Base-by-base conservation (phyloP, 805 yeast genomes). In the Jamesozyma jinghongensis region DNA sequence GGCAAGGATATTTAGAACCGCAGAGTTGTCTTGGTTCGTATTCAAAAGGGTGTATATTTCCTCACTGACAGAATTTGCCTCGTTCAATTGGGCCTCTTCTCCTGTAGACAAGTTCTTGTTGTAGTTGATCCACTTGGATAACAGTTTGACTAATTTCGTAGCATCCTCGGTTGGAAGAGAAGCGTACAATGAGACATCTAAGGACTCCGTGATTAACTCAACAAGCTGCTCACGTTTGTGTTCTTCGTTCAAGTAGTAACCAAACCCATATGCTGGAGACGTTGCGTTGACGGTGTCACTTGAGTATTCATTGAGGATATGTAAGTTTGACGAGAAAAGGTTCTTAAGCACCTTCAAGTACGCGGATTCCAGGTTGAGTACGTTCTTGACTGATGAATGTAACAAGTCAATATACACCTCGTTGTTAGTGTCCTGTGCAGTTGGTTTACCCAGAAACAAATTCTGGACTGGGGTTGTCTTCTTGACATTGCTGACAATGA, bases 211-310 rank as follows among this genome's bases (percentile, higher is more conserved):
- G 7, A 78, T 75, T 37, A 69, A 54, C 8, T 61, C 54, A 13
- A 73, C 51, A 47, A 81, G 67, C 20, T 64, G 61, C 20, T 60
- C 54, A 40, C 74, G 72, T 46, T 73, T 70, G 49, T 77, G 77
- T 51, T 75, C 73, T 30, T 65, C 65, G 38, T 72, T 74, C 50
- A 87, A 62, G 57, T 70, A 86, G 20, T 75, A 65, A 61, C 97
- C 97, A 50, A 74, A 85, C 7, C 96, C 95, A 56, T 68, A 88
- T 63, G 87, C 97, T 19, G 97, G 97, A 38, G 77, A 74, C 16
- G 77, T 55, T 3, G 75, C 74, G 38, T 67, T 65, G 34, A 69
- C 65, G 17, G 58, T 53, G 28, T 65, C 63, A 19, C 72, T 67
- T 14, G 70, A 51, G 49, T 62, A 74, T 40, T 79, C 78, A 61